Conservation (phyloP, 2,329 filamentous ascomycete species). For the Trichothecium sympodiale region DNA sequence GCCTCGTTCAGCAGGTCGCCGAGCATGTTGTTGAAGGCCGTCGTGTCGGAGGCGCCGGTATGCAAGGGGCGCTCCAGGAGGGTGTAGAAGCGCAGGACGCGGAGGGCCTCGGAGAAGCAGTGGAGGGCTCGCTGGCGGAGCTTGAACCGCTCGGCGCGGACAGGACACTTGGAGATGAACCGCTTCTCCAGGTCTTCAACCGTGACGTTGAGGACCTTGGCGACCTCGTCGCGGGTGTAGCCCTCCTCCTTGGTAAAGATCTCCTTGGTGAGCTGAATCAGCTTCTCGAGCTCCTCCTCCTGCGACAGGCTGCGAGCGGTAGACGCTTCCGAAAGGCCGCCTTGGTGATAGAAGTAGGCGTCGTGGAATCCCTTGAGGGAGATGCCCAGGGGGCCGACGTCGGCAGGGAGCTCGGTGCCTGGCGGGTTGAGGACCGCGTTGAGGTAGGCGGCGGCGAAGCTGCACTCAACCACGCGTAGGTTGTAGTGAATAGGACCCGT, state of each 20-base stretch:
- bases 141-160: constrained; percentile 78
- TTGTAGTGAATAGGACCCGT: constrained; percentile 95
- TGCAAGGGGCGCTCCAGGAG: constrained; percentile 50
- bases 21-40: constrained; percentile 53
- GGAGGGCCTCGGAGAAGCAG: constrained; percentile 80
- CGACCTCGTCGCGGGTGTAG: constrained; percentile 81
- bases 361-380: constrained; percentile 82
- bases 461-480: constrained; percentile 90
- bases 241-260: constrained; percentile 70
- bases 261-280: constrained; percentile 58
- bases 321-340: constrained; percentile 22
- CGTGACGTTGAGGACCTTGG: constrained; percentile 55
- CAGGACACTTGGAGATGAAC: constrained; percentile 81
- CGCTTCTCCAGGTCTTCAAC: constrained; percentile 61
- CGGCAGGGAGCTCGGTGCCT: constrained; percentile 54
- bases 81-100: constrained; percentile 73
- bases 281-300: constrained; percentile 58
- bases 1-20: constrained; percentile 82
- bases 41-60: constrained; percentile 37
- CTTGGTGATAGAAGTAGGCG: constrained; percentile 54
- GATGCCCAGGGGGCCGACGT: constrained; percentile 72
- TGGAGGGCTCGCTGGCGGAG: constrained; percentile 81
- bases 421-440: constrained; percentile 46
- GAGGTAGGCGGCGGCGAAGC: constrained; percentile 66
- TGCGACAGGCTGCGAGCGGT: constrained; percentile 32